phyloP scores from a whole-genome alignment of 2,329 filamentous ascomycete genomes.

The Ophiocordyceps camponoti-saundersi region DNA sequence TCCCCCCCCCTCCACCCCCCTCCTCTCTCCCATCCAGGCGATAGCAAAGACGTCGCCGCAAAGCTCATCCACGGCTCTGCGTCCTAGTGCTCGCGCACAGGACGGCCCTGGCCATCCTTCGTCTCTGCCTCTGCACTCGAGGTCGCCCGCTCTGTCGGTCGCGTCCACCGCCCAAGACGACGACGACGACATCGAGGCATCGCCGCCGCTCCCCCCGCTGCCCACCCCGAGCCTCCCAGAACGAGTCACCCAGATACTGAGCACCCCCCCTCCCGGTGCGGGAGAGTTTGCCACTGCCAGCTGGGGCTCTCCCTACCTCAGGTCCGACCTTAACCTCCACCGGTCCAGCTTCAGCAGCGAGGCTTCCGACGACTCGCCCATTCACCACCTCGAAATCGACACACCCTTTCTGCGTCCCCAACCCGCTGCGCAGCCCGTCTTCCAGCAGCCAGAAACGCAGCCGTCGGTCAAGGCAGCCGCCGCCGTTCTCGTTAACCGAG shows the following conservation, averaged over 20 bases:
- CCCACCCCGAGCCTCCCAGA: conserved; percentile 40
- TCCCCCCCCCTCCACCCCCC: conserved; percentile 1
- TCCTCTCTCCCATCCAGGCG: conserved; percentile 11
- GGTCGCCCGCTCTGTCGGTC: conserved; percentile 43
- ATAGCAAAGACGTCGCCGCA: conserved; percentile 38
- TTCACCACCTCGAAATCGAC: conserved; percentile 43
- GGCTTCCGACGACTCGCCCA: conserved; percentile 39
- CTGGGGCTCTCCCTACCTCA: conserved; percentile 84
- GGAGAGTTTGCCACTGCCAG: conserved; percentile 50
- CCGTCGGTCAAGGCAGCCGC: conserved; percentile 34
- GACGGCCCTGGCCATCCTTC: conserved; percentile 28
- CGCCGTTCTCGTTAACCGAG: conserved; percentile 46
- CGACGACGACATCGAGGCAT: conserved; percentile 33
- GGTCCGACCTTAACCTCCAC: conserved; percentile 36
- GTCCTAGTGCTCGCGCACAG: conserved; percentile 46
- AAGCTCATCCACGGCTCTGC: conserved; percentile 28
- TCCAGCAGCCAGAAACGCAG: conserved; percentile 11
- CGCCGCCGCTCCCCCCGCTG: conserved; percentile 40
- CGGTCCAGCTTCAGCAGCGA: conserved; percentile 39
- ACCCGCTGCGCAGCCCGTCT: conserved; percentile 25
- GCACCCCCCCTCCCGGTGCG: conserved; percentile 27
- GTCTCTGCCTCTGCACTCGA: conserved; percentile 20
- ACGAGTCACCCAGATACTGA: conserved; percentile 35
- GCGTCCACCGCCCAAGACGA: conserved; percentile 41
- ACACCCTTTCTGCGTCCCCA: conserved; percentile 43